Conservation (phyloP, 176 grass and related monocot genomes). For the barley (Hordeum vulgare) region DNA sequence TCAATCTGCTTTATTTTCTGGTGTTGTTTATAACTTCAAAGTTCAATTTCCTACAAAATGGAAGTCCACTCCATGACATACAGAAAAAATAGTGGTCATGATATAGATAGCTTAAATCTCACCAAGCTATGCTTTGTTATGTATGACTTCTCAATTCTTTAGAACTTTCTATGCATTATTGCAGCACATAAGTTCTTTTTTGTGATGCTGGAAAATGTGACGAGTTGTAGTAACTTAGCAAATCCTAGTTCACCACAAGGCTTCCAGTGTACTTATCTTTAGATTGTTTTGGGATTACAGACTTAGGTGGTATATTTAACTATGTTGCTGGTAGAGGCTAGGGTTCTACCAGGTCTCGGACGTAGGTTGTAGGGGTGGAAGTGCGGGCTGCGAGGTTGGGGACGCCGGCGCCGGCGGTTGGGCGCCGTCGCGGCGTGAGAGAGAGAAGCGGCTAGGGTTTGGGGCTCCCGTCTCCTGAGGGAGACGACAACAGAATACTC, state of each 20-base stretch:
- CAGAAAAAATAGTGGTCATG: neutral
- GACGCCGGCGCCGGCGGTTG: too few relatives aligned
- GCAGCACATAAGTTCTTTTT: neutral
- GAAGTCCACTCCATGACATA: neutral
- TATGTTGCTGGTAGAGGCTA: too few relatives aligned
- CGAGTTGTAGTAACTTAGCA: neutral
- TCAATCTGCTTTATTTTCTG: neutral
- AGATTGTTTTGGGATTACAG: neutral
- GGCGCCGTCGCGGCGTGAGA: too few relatives aligned
- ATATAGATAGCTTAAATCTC: neutral
- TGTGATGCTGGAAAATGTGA: neutral
- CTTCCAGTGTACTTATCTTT: neutral
- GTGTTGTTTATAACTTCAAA: neutral
- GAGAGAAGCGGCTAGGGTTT: too few relatives aligned
- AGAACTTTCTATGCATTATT: neutral
- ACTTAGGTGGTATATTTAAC: neutral
- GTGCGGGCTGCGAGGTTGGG: too few relatives aligned
- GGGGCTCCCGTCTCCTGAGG: too few relatives aligned
- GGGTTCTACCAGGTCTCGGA: too few relatives aligned
- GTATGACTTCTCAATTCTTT: neutral
- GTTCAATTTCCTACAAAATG: constrained; percentile 1
- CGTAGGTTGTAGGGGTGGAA: too few relatives aligned
- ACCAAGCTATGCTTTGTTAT: neutral
- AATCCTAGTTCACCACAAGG: neutral
- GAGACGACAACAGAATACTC: too few relatives aligned